Conservation (phyloP, 768 basidiomycete species). For the Termitomyces sp. region DNA sequence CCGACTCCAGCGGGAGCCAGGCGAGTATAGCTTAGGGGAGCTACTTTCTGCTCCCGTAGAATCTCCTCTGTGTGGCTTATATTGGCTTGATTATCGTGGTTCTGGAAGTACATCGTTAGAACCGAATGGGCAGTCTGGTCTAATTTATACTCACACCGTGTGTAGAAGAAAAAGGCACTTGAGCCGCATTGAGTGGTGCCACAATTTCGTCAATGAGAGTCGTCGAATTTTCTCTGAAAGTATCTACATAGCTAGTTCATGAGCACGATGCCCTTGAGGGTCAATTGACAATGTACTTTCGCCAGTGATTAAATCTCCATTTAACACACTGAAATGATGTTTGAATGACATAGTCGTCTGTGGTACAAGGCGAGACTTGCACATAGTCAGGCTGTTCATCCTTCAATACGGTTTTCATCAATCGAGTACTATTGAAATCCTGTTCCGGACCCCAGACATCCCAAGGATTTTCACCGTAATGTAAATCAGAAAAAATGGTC, state of each 20-base stretch:
- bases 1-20: constrained; percentile 56
- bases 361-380: constrained; percentile 30
- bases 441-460: constrained; percentile 63
- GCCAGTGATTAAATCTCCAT: constrained; percentile 72
- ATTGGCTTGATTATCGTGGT: constrained; percentile 70
- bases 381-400: constrained; percentile 67
- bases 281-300: constrained; percentile 39
- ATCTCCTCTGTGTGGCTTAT: constrained; percentile 70
- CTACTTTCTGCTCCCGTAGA: constrained; percentile 49
- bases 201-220: constrained; percentile 60
- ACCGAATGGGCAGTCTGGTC: neutral
- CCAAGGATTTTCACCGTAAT: constrained; percentile 75
- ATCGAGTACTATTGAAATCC: constrained; percentile 53
- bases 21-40: constrained; percentile 61
- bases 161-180: constrained; percentile 62
- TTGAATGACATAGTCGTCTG: neutral
- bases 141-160: constrained; percentile 47
- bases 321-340: constrained; percentile 46
- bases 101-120: constrained; percentile 31
- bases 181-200: constrained; percentile 49
- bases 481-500: constrained; percentile 70
- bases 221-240: constrained; percentile 64
- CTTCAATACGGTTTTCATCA: constrained; percentile 53
- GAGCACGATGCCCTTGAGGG: neutral
- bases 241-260: constrained; percentile 38